These are phyloP conservation scores for Didymella arachidicola DNA, from an alignment of 2,329 filamentous ascomycete species.

Conservation along the genomic window DNA sequence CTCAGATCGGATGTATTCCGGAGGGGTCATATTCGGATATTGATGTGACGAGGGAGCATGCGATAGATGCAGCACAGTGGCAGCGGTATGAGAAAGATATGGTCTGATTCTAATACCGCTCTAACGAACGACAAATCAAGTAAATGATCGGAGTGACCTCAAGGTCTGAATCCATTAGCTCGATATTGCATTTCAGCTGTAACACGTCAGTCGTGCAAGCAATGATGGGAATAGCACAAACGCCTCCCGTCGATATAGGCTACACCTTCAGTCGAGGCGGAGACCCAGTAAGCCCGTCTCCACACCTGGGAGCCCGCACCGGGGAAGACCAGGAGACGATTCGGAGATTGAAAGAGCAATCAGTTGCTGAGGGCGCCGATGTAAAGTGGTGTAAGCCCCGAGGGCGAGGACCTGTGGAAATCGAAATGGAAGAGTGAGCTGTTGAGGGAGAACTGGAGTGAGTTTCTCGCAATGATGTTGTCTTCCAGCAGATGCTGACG, in stretches of 20 bases:
- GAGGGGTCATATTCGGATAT: conserved; percentile 20
- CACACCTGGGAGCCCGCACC: neutral
- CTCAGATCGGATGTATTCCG: conserved; percentile 28
- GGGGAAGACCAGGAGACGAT: neutral
- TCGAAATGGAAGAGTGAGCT: neutral
- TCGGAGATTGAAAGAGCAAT: neutral
- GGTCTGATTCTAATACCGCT: neutral
- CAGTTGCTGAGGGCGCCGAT: neutral
- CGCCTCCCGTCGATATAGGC: neutral
- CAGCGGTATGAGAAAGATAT: neutral
- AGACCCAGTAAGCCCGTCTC: neutral
- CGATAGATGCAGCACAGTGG: neutral
- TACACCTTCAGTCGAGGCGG: neutral
- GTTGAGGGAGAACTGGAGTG: neutral
- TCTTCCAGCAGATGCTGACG: neutral
- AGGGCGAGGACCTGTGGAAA: neutral
- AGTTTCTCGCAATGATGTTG: neutral
- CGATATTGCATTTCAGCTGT: neutral
- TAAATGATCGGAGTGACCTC: neutral
- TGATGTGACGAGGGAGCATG: neutral
- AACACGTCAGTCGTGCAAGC: neutral
- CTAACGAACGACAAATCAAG: neutral
- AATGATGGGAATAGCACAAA: neutral
- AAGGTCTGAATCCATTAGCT: neutral
- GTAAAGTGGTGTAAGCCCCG: neutral